Evolutionary conservation across 163 green algal genomes (phyloP).

Genomic region (Chlorella variabilis): DNA sequence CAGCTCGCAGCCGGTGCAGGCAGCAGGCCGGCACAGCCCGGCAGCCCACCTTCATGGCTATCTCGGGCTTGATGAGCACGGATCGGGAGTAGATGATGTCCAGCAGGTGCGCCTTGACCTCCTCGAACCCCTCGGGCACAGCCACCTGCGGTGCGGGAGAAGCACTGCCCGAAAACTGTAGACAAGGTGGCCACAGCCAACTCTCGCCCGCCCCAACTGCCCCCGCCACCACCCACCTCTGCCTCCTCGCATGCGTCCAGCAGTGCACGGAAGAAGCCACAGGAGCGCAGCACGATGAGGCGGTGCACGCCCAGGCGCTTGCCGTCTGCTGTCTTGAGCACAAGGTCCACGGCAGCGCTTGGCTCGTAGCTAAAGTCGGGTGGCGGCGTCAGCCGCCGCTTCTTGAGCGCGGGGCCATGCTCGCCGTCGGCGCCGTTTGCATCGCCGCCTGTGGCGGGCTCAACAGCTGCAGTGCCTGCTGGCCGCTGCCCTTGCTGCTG

Average conservation of each 20-base stretch:
- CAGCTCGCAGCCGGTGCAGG: no score
- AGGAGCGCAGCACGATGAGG: constrained; percentile 19
- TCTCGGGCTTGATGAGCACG: neutral
- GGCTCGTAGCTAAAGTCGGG: constrained; percentile 19
- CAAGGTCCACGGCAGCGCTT: neutral
- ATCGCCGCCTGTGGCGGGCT: no score
- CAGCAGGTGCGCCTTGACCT: neutral
- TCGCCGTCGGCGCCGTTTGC: no score
- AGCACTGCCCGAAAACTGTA: neutral
- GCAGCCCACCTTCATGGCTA: neutral
- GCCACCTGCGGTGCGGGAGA: neutral
- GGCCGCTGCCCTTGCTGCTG: no score
- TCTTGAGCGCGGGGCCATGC: neutral
- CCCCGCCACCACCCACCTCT: no score
- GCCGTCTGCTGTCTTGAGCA: constrained; percentile 1
- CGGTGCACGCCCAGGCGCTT: constrained; percentile 28
- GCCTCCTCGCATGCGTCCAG: neutral
- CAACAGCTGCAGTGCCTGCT: no score
- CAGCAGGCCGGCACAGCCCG: neutral
- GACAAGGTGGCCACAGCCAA: no score
- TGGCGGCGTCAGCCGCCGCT: neutral
- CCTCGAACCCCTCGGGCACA: neutral
- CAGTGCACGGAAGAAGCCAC: neutral
- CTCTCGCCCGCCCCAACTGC: no score
- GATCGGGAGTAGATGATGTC: constrained; percentile 10